Evolutionary conservation across 805 yeast species (phyloP).

Genomic region (Ogataea pini): DNA sequence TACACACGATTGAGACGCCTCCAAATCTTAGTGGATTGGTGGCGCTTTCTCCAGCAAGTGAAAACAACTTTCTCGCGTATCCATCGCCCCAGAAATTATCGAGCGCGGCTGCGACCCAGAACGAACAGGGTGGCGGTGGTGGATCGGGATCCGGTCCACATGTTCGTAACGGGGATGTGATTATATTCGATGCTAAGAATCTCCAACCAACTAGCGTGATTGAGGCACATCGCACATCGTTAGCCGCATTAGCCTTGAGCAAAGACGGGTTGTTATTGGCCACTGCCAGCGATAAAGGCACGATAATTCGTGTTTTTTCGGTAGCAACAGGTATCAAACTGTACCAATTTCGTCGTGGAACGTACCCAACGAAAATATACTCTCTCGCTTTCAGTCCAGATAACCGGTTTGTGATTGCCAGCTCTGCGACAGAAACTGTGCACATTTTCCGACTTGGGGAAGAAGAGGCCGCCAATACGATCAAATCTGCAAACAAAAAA

Average conservation of each 20-base stretch:
- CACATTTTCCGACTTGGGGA: constrained; percentile 81
- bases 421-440: constrained; percentile 89
- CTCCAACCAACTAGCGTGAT: constrained; percentile 82
- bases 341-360: constrained; percentile 82
- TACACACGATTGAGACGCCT: constrained; percentile 70
- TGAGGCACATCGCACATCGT: constrained; percentile 83
- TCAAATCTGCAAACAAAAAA: constrained; percentile 22
- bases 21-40: constrained; percentile 61
- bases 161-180: constrained; percentile 65
- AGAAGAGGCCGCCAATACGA: constrained; percentile 38
- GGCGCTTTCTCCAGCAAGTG: constrained; percentile 56
- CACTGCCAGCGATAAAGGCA: constrained; percentile 91
- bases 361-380: constrained; percentile 84
- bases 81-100: constrained; percentile 69
- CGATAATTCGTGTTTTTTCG: constrained; percentile 81
- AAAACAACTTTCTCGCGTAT: constrained; percentile 61
- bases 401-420: constrained; percentile 73
- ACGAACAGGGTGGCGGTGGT: background rate
- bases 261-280: constrained; percentile 81
- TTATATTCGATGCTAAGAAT: constrained; percentile 75
- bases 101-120: constrained; percentile 16
- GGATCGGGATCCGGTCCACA: constrained; percentile 3
- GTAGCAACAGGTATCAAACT: constrained; percentile 71
- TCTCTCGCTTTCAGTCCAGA: constrained; percentile 80
- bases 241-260: constrained; percentile 72